Evolutionary conservation across 176 grass and related monocot genomes (phyloP), one percentile per base, ranked within the genome.

Genomic region (Microstegium vimineum): DNA sequence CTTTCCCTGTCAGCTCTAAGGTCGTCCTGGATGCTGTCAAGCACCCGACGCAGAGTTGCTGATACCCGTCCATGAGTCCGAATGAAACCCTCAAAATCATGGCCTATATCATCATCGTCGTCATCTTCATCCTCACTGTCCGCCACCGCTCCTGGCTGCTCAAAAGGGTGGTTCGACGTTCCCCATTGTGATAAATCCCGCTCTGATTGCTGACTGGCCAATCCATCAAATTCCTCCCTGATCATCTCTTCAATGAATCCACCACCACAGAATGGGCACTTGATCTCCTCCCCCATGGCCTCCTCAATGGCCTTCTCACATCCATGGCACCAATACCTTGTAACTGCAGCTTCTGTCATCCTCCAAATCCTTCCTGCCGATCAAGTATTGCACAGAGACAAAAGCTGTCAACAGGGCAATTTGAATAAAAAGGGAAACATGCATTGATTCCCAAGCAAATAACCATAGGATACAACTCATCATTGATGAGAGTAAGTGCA

Each of bases 31-130:
- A 98, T 88, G 81, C 89, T 91, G 8, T 95, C 90, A 61, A 98
- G 86, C 69, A 95, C 61, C 8, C 85, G 85, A 15, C 79, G 86
- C 9, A 98, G 79, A 22, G 95, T 86, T 32, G 90, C 88, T 32
- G 90, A 95, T 32, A 82, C 80, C 74, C 90, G 75, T 42, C 85
- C 85, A 74, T 86, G 85, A 42, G 87, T 92, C 83, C 92, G 87
- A 57, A 91, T 90, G 87, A 98, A 98, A 60, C 92, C 89, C 74
- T 95, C 90, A 63, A 98, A 91, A 68, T 95, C 92, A 79, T 47
- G 88, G 69, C 90, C 92, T 37, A 90, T 77, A 82, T 98, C 95
- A 18, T 71, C 82, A 46, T 94, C 88, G 4, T 89, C 90, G 4
- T 74, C 86, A 20, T 94, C 90, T 37, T 89, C 90, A 71, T 98